Evolutionary conservation across 1,284 basidiomycete species (phyloP), one percentile per base, ranked within the genome.

Genomic region (Schizophyllum amplum): DNA sequence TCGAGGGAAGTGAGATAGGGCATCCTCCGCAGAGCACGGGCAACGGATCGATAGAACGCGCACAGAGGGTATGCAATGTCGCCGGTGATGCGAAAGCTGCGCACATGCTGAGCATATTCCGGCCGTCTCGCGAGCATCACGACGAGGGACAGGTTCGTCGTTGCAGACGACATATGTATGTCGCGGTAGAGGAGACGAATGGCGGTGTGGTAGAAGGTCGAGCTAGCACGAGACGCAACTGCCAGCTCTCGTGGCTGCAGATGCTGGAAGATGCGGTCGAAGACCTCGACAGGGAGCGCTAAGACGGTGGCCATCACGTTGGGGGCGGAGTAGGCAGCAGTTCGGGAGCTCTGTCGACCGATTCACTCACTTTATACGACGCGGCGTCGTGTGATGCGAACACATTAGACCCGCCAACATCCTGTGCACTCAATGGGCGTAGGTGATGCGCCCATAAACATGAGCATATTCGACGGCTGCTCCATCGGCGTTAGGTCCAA

Each of bases 171-270:
- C 52, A 83, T 63, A 51, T 71, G 65, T 62, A 89, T 62, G 63
- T 79, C 68, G 56, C 82, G 76, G 69, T 86, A 90, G 67, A 90
- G 82, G 50, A 75, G 66, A 58, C 81, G 80, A 57, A 80, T 81
- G 1, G 82, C 83, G 62, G 80, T 67, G 54, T 70, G 70, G 61
- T 71, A 70, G 63, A 85, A 63, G 33, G 65, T 59, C 5, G 74
- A 65, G 61, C 62, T 72, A n/a, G 79, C 72, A 22, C 65, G 69
- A 3, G 84, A 75, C 60, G 86, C 69, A 17, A 74, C 65, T 50
- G 71, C 65, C 58, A 86, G 78, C 64, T 79, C 72, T 3, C 53
- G 7, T 7, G 58, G 24, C n/a, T 65, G 55, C 55, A 81, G 71
- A 56, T 67, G 63, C 25, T 66, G 60, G 58, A 71, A 73, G 64